A percentile compares a stretch with the other conserved stretches of the same genome.
These are phyloP conservation scores for Fusarium penzigii DNA, from an alignment of 2,329 filamentous ascomycete genomes.

Conservation along the genomic window DNA sequence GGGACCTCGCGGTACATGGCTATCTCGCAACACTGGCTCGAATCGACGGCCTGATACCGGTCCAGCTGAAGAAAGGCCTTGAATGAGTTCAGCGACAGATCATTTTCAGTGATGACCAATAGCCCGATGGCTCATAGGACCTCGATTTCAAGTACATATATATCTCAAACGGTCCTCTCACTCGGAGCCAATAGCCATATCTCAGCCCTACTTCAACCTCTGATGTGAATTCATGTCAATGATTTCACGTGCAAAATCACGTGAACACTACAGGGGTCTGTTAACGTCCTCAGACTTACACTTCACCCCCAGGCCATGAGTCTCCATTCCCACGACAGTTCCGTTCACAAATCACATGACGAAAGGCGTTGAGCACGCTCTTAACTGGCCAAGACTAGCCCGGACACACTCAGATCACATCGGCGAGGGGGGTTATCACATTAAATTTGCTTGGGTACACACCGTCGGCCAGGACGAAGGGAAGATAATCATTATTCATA, in stretches of 20 bases:
- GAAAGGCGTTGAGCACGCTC: constrained; percentile 11
- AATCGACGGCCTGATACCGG: neutral
- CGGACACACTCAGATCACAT: constrained; percentile 24
- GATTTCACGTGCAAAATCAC: constrained; percentile 16
- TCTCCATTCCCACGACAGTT: constrained; percentile 11
- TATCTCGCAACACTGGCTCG: constrained; percentile 22
- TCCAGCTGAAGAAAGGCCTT: neutral
- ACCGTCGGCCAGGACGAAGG: constrained; percentile 11
- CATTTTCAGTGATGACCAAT: neutral
- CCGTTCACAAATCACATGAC: constrained; percentile 21
- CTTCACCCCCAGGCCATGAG: constrained; percentile 5
- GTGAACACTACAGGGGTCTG: constrained; percentile 20
- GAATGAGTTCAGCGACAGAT: neutral
- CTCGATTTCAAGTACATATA: neutral
- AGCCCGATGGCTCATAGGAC: neutral
- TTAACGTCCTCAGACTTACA: constrained; percentile 17
- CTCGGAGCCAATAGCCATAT: neutral
- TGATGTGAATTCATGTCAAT: neutral
- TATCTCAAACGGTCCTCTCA: neutral
- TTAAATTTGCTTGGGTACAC: constrained; percentile 13
- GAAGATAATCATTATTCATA: constrained; percentile 22
- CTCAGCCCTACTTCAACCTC: neutral
- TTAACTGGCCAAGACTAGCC: constrained; percentile 18
- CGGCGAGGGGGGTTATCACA: constrained; percentile 31
- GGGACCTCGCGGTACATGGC: constrained; percentile 47